These are phyloP conservation scores for Thalia dealbata DNA, from an alignment of 176 grass and related monocot genomes.

Conservation along the genomic window DNA sequence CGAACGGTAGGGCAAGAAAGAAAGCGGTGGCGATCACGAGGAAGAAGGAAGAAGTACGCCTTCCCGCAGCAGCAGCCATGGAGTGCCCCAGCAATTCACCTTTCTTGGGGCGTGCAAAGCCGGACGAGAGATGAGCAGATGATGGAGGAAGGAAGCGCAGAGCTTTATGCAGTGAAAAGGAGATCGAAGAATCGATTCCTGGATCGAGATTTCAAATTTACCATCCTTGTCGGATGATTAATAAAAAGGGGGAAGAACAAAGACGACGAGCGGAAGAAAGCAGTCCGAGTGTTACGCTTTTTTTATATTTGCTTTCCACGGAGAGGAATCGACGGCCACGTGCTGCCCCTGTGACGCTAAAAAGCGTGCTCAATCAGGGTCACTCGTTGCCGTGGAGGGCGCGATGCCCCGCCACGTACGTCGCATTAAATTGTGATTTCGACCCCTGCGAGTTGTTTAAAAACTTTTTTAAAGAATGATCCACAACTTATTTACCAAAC, in stretches of 20 bases:
- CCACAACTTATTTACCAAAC: no score
- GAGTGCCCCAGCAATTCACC: not conserved
- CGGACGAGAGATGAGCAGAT: not conserved
- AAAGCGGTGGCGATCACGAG: not conserved
- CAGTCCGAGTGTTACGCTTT: no score
- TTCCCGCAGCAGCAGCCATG: not conserved
- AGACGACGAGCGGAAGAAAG: not conserved
- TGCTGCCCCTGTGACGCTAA: not conserved
- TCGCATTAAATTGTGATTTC: not conserved
- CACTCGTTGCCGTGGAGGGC: not conserved
- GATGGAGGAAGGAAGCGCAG: not conserved
- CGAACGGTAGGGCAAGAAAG: slow-evolving; percentile 3
- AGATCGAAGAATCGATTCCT: not conserved
- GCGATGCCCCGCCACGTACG: not conserved
- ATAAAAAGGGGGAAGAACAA: not conserved
- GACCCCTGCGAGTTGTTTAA: not conserved
- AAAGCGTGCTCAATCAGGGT: not conserved
- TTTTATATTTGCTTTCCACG: not conserved
- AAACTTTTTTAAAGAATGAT: no score
- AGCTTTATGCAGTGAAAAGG: not conserved
- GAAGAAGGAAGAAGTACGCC: not conserved
- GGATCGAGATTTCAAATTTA: not conserved
- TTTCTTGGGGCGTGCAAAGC: no score
- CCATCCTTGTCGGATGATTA: not conserved
- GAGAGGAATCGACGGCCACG: not conserved